phyloP scores from a whole-genome alignment of 139 green algal genomes.

The Chlamydomonas eustigma region DNA sequence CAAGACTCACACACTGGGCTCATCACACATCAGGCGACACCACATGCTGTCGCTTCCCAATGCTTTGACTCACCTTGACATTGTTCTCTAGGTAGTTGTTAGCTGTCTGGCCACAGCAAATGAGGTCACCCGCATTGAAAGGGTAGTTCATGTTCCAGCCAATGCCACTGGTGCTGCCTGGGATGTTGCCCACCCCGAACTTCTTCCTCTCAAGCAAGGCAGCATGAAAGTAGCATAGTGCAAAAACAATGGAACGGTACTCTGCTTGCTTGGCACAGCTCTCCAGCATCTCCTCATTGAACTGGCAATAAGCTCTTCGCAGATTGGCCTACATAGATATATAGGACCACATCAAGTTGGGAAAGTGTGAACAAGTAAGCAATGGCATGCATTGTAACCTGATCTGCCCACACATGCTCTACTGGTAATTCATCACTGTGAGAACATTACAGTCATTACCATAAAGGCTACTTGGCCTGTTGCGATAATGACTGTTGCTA shows the following conservation, averaged over 20 bases:
- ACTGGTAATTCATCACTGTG: too few relatives aligned
- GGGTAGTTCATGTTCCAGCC: constrained; percentile 97
- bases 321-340: too few relatives aligned
- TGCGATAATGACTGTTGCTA: too few relatives aligned
- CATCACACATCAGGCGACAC: too few relatives aligned
- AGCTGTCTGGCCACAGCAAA: constrained; percentile 79
- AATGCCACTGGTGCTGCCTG: constrained; percentile 65
- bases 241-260: constrained; percentile 83
- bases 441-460: too few relatives aligned
- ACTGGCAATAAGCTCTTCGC: constrained; percentile 72
- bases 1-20: too few relatives aligned
- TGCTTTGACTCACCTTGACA: constrained; percentile 68
- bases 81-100: constrained; percentile 89
- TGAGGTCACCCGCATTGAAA: constrained; percentile 88
- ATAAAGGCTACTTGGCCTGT: too few relatives aligned
- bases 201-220: constrained; percentile 89
- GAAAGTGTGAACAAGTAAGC: too few relatives aligned
- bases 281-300: constrained; percentile 85
- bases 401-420: too few relatives aligned
- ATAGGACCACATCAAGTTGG: too few relatives aligned
- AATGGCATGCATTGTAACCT: too few relatives aligned
- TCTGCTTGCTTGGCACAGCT: constrained; percentile 78
- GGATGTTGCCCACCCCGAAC: constrained; percentile 89
- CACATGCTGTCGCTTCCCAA: too few relatives aligned
- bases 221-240: constrained; percentile 90